These are phyloP conservation scores for Ceriops tagal DNA, from an alignment of 345 rosid genomes.

Conservation along the genomic window DNA sequence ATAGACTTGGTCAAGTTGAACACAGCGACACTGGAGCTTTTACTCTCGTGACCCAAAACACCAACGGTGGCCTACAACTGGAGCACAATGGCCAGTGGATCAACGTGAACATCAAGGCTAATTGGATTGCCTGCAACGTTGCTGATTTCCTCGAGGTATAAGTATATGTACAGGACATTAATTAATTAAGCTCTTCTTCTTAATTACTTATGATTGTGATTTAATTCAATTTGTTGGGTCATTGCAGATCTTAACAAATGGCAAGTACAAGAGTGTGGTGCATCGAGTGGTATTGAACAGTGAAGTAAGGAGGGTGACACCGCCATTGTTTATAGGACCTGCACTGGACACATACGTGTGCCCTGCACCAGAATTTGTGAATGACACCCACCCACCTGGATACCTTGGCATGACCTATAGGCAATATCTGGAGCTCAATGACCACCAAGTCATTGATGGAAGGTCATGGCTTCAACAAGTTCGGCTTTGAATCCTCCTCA, in stretches of 20 bases:
- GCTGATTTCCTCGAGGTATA: constrained; percentile 15
- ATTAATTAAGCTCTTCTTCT: too few species aligned
- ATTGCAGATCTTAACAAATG: constrained; percentile 20
- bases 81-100: constrained; percentile 10
- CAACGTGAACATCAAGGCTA: constrained; percentile 2
- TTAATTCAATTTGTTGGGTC: background rate
- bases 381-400: constrained; percentile 1
- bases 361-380: constrained; percentile 13
- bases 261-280: constrained; percentile 14
- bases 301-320: constrained; percentile 17
- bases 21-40: constrained; percentile 9
- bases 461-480: background rate
- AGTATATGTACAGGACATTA: too few species aligned
- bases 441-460: background rate
- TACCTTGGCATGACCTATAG: constrained; percentile 14
- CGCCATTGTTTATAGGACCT: constrained; percentile 17
- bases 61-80: constrained; percentile 12
- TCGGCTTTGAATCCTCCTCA: background rate
- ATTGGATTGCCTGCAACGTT: constrained; percentile 1
- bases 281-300: constrained; percentile 25
- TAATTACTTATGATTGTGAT: too few species aligned
- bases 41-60: constrained; percentile 1
- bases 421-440: constrained; percentile 6
- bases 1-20: constrained; percentile 6
- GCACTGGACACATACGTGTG: constrained; percentile 14